Conservation (phyloP, 2,329 filamentous ascomycete genomes). For the Xylaria hypoxylon region DNA sequence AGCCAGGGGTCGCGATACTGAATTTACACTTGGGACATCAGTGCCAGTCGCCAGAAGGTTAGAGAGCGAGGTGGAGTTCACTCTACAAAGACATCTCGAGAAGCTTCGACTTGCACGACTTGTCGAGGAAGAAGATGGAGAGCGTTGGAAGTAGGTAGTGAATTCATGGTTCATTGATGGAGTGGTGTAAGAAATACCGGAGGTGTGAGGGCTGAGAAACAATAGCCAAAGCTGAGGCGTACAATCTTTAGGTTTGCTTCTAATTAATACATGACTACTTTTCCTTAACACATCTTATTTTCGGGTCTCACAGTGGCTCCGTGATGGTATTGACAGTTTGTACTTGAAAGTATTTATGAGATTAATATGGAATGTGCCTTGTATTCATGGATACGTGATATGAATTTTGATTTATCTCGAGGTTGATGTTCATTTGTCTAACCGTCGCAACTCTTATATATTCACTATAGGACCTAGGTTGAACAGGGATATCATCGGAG, state of each 20-base stretch:
- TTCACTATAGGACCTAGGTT: not conserved
- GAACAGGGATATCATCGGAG: not conserved
- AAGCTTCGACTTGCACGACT: constrained; percentile 22
- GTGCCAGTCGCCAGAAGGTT: not conserved
- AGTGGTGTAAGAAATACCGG: constrained; percentile 6
- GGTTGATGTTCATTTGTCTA: too few relatives aligned
- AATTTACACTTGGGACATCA: not conserved
- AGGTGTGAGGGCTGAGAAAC: constrained; percentile 24
- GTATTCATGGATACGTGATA: not conserved
- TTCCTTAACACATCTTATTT: constrained; percentile 5
- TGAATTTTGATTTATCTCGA: not conserved
- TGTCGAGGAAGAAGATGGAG: constrained; percentile 5
- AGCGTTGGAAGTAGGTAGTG: constrained; percentile 18
- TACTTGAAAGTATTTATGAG: not conserved
- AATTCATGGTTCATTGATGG: constrained; percentile 10
- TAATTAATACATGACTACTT: constrained; percentile 38
- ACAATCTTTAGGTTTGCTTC: constrained; percentile 18
- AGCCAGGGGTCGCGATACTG: not conserved
- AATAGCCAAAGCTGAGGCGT: constrained; percentile 23
- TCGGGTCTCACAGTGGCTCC: not conserved
- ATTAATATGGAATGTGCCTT: not conserved
- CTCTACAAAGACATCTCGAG: constrained; percentile 9
- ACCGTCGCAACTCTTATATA: not conserved
- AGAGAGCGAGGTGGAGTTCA: constrained; percentile 15
- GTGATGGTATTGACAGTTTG: not conserved